phyloP scores from a whole-genome alignment of 1,284 basidiomycete genomes.

The Ustilago loliicola region DNA sequence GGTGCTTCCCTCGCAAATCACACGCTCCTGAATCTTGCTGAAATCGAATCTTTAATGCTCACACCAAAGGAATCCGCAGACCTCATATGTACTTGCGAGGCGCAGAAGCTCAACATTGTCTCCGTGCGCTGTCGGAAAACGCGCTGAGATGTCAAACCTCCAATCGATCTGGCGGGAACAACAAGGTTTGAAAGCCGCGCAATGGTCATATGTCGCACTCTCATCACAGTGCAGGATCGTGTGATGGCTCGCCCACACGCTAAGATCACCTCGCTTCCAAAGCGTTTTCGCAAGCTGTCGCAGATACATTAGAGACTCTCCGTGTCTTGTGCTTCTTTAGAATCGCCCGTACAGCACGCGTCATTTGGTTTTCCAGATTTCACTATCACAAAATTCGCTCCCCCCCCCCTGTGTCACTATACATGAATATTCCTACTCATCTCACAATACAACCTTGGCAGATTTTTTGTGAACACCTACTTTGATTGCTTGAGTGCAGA shows the following conservation, averaged over 20 bases:
- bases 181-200: not conserved
- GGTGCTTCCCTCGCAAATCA: constrained; percentile 14
- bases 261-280: no score
- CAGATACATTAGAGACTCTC: no score
- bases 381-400: no score
- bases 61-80: not conserved
- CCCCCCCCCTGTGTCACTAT: no score
- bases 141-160: not conserved
- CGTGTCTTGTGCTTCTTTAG: no score
- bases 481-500: no score
- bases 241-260: not conserved
- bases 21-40: not conserved
- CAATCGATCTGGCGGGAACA: not conserved
- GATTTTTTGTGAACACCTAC: no score
- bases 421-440: no score
- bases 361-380: no score
- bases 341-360: no score
- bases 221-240: not conserved
- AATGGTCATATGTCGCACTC: not conserved
- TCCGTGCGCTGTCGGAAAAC: not conserved
- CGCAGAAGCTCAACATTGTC: not conserved
- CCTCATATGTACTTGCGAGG: not conserved
- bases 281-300: no score
- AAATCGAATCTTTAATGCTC: not conserved
- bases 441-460: no score